A percentile compares a stretch with the other conserved stretches of the same genome.
Evolutionary conservation across 2,329 filamentous ascomycete genomes (phyloP).

Genomic region (Colletotrichum viniferum): DNA sequence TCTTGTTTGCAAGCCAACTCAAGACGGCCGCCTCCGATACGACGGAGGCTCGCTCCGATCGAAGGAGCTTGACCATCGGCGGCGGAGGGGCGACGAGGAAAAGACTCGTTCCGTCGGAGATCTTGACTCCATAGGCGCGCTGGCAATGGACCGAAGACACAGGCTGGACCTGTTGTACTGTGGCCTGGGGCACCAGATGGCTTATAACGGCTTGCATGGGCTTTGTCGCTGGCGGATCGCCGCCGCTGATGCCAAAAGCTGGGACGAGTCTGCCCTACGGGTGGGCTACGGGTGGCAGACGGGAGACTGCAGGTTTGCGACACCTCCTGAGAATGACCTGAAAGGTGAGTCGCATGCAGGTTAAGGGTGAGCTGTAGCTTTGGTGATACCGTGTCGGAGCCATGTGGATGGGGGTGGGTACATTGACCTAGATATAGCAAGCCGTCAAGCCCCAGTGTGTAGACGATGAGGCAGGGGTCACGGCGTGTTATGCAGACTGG

Average conservation of each 20-base stretch:
- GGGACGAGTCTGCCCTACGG: constrained; percentile 11
- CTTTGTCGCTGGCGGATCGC: constrained; percentile 36
- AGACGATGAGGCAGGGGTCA: neutral
- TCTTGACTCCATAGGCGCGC: constrained; percentile 45
- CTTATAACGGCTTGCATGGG: constrained; percentile 40
- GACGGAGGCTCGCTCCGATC: constrained; percentile 49
- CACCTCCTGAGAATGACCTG: constrained; percentile 17
- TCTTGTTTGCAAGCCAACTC: constrained; percentile 43
- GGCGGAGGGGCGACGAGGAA: constrained; percentile 48
- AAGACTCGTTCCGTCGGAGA: constrained; percentile 45
- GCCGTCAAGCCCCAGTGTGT: neutral
- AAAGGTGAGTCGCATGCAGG: constrained; percentile 1
- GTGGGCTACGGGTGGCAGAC: constrained; percentile 5
- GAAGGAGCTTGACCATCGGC: constrained; percentile 46
- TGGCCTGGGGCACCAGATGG: constrained; percentile 33
- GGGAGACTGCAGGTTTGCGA: constrained; percentile 19
- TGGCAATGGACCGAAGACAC: constrained; percentile 42
- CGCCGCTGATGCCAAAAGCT: neutral
- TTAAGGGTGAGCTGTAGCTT: neutral
- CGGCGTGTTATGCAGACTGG: neutral
- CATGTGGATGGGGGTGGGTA: constrained; percentile 7
- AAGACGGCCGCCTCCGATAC: constrained; percentile 49
- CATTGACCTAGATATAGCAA: constrained; percentile 14
- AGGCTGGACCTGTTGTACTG: constrained; percentile 35
- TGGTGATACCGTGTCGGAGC: constrained; percentile 2